Base-by-base conservation (phyloP, 2,329 filamentous ascomycete species). In the Colletotrichum noveboracense region DNA sequence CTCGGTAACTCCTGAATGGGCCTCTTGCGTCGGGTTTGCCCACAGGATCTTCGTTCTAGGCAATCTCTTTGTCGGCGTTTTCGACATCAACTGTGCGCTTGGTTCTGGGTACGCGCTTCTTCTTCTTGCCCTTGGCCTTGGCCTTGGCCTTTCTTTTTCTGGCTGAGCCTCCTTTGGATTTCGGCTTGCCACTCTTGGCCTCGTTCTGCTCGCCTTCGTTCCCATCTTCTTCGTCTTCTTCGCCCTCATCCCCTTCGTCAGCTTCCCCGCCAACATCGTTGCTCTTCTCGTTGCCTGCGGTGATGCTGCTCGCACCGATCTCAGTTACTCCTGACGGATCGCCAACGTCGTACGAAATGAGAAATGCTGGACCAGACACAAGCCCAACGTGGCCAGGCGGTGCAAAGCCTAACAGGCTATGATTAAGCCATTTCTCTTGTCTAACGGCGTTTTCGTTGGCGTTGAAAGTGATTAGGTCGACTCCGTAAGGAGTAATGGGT, bases 211-310 rank as follows among this genome's bases (percentile, higher is more conserved):
- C 43, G 0, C 0, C n/a, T 52, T 21, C 43, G 43, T 21, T 7
- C 0, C 13, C 6, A 21, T 21, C 6, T 13, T 21, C 2, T 12
- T 21, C 43, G 0, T 48, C 38, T n/a, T 48, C 43, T n/a, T 12
- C 18, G 38, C 18, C 18, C 0, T 13, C n/a, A 24, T 52, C n/a
- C 43, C 43, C 43, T 21, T 13, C 43, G 0, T 21, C 0, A 52
- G 10, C n/a, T 52, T 52, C n/a, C 0, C 10, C 43, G n/a, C n/a
- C 0, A 0, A 13, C n/a, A 13, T 21, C 10, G 0, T 52, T n/a
- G 0, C 6, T 52, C 3, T 12, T 7, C 0, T 9, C n/a, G 43
- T 52, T 21, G 43, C 43, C n/a, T 52, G 43, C n/a, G 7, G 10
- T 13, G 43, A 0, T 7, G 6, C 43, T 52, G n/a, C 10, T 24